Evolutionary conservation across 2,329 filamentous ascomycete genomes (phyloP), one percentile per base, ranked within the genome.

Genomic region (Ophiosphaerella herpotricha): DNA sequence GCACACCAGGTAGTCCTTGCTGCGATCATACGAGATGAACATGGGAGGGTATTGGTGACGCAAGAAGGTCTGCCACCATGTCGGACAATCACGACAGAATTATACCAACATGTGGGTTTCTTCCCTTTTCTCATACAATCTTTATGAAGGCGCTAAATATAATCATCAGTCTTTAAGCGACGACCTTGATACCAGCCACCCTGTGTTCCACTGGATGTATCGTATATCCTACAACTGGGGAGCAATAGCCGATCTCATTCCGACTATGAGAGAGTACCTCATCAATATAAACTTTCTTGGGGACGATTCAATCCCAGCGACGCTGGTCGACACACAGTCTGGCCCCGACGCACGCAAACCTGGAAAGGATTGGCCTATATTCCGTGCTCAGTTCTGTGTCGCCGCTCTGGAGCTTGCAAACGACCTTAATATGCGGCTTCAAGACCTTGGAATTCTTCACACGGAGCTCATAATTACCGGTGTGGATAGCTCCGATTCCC

Each of bases 161-260:
- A 40, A 40, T 24, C 39, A 24, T 31, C 21, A 40, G 39, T n/a
- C 39, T 40, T 40, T 40, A 26, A 40, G 26, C 21, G 89, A 93
- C 54, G 82, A 85, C 14, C 91, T 95, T 60, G 84, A 83, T 48
- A 84, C 85, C 23, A 83, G 83, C 0, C 89, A 94, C 66, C 83
- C 88, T 0, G 82, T 90, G 2, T 94, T 92, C 71, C 83, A 90
- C 39, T 94, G 90, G 90, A 87, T 92, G 67, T 93, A 89, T 67
- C 84, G 88, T 49, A 88, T 89, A 3, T 89, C 88, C 5, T 81
- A 85, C 52, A 88, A 90, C 69, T 95, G 90, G 90, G 67, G 74
- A 7, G 80, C 82, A 38, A 80, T 94, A 21, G 79, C 78, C 47
- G 81, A 83, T 38, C 77, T 92, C 7, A 77, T 92, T 24, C 81